phyloP scores from a whole-genome alignment of 2,329 filamentous ascomycete genomes.

The Ophiostoma quercus region DNA sequence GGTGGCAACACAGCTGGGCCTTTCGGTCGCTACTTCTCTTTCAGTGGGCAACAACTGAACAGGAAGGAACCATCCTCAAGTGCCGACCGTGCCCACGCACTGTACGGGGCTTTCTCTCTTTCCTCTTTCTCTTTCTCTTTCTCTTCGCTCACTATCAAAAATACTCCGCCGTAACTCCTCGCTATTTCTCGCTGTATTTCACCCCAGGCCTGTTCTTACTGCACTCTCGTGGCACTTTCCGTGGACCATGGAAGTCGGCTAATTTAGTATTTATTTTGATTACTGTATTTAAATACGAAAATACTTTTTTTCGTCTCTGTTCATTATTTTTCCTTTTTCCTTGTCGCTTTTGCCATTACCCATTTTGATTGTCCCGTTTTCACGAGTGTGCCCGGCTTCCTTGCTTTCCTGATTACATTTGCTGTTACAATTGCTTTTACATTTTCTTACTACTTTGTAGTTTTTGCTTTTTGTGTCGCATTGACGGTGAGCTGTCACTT shows the following conservation, averaged over 20 bases:
- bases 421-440: background rate
- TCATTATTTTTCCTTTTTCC: background rate
- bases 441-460: background rate
- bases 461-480: background rate
- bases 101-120: background rate
- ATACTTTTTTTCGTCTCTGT: background rate
- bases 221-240: no score
- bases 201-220: background rate
- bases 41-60: background rate
- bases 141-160: background rate
- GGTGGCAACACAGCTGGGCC: background rate
- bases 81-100: conserved; percentile 10
- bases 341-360: background rate
- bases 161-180: background rate
- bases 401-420: background rate
- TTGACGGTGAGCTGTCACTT: conserved; percentile 6
- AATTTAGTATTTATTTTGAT: background rate
- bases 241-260: background rate
- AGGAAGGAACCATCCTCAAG: conserved; percentile 15
- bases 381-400: background rate
- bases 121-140: no score
- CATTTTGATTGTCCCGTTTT: background rate
- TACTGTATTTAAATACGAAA: background rate
- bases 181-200: conserved; percentile 7
- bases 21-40: background rate